phyloP scores from a whole-genome alignment of 2,329 filamentous ascomycete species.

The Aureobasidium pullulans region DNA sequence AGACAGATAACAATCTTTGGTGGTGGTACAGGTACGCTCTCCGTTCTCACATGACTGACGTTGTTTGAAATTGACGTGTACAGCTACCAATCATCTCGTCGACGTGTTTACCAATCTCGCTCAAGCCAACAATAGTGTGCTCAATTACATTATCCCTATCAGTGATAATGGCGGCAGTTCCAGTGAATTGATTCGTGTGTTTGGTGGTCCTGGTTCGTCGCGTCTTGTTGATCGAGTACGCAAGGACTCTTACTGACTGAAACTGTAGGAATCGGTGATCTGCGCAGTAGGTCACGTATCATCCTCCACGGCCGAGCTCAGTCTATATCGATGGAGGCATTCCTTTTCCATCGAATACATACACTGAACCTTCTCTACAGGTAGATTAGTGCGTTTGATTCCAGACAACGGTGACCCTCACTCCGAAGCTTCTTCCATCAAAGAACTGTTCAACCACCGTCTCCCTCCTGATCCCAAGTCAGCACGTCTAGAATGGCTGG shows the following conservation, averaged over 20 bases:
- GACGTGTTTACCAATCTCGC: constrained; percentile 68
- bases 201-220: constrained; percentile 72
- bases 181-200: constrained; percentile 86
- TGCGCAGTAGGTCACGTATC: constrained; percentile 52
- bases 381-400: constrained; percentile 83
- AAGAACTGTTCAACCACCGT: constrained; percentile 79
- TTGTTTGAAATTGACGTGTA: neutral
- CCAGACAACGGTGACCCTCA: constrained; percentile 53
- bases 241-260: neutral
- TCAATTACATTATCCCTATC: constrained; percentile 88
- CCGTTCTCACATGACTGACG: neutral
- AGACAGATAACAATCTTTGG: constrained; percentile 77
- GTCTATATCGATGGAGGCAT: too few species aligned
- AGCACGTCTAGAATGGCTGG: constrained; percentile 75
- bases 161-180: constrained; percentile 94
- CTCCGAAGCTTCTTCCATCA: constrained; percentile 66
- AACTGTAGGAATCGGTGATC: constrained; percentile 58
- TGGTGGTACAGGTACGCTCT: constrained; percentile 55
- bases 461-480: constrained; percentile 54
- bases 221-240: neutral
- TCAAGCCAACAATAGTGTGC: constrained; percentile 55
- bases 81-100: constrained; percentile 83
- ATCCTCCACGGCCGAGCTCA: too few species aligned
- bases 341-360: neutral
- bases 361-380: constrained; percentile 26